These are phyloP conservation scores for Lipomyces lipofer DNA, from an alignment of 805 yeast genomes.

Conservation along the genomic window DNA sequence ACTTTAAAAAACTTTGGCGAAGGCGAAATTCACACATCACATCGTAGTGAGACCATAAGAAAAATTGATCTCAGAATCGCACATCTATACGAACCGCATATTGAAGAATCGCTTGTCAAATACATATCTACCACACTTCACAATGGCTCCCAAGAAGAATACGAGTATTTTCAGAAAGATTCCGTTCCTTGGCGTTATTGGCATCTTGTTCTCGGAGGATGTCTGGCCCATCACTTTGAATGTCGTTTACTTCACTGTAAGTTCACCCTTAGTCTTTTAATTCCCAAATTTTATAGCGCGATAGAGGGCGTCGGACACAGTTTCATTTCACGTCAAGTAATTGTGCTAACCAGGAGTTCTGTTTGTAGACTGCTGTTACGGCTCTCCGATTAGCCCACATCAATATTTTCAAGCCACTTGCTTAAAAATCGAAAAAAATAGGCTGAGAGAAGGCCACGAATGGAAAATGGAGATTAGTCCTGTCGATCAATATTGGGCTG, in stretches of 20 bases:
- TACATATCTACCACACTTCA: not conserved
- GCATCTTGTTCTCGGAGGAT: slow-evolving; percentile 13
- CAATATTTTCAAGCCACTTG: slow-evolving; percentile 13
- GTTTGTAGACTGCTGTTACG: slow-evolving; percentile 15
- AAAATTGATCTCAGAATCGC: too few species aligned
- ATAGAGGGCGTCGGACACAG: not conserved
- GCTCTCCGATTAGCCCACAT: slow-evolving; percentile 9
- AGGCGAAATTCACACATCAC: too few species aligned
- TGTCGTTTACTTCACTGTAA: slow-evolving; percentile 18
- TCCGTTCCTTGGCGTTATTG: slow-evolving; percentile 13
- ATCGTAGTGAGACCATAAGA: too few species aligned
- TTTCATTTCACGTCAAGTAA: not conserved
- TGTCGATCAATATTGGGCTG: not conserved
- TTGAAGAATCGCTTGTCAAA: too few species aligned
- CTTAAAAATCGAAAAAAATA: not conserved
- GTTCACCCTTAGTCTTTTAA: not conserved
- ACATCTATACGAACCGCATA: too few species aligned
- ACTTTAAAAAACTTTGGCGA: too few species aligned
- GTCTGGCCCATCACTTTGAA: slow-evolving; percentile 27
- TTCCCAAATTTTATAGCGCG: not conserved
- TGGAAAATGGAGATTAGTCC: not conserved
- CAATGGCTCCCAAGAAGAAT: slow-evolving; percentile 14
- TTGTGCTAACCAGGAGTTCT: not conserved
- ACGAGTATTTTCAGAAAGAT: not conserved
- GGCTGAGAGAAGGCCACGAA: not conserved